Evolutionary conservation across 148 eudicot genomes (phyloP), one percentile per base, ranked within the genome.

Genomic region (Rhododendron kiyosumense): DNA sequence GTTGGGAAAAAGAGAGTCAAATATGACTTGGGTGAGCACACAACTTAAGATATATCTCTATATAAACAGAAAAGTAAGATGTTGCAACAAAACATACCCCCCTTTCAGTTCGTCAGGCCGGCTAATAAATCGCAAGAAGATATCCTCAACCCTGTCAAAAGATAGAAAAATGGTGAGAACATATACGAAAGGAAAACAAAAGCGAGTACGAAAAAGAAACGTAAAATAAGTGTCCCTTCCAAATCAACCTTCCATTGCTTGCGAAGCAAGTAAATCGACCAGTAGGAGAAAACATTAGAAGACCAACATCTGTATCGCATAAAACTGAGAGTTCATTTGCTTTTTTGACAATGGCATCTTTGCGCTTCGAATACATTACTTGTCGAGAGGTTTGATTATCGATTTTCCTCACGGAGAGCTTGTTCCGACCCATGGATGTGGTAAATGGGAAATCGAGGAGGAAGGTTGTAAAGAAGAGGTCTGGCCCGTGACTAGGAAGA

Each of bases 281-380:
- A 14, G 83, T 10, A 12, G 90, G 90, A 77, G 91, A 86, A 49
- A 90, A 90, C 90, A 90, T 90, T 73, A 90, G 71, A 69, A 90
- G 86, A 51, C 87, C 91, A 77, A 90, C 87, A 83, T 88, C 90
- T 5, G 87, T 86, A 57, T 88, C 91, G 57, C 91, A 88, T 65
- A 90, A 73, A 10, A 88, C 86, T 0, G 90, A 67, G 1, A 90
- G 79, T 78, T 90, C 91, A 43, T 61, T 63, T 4, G 91, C 88
- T 81, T 90, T 90, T 43, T 86, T 90, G 11, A 90, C 18, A 45
- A 88, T 88, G 9, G 84, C 88, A 71, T 88, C 87, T 61, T 85
- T 90, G 61, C 88, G 88, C 78, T 90, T 90, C 1, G 84, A 74
- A 65, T 74, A 90, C 7, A 88, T 84, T 15, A 78, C 82, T 82